phyloP scores from a whole-genome alignment of 106 monocot genomes.

The Chionographis japonica region DNA sequence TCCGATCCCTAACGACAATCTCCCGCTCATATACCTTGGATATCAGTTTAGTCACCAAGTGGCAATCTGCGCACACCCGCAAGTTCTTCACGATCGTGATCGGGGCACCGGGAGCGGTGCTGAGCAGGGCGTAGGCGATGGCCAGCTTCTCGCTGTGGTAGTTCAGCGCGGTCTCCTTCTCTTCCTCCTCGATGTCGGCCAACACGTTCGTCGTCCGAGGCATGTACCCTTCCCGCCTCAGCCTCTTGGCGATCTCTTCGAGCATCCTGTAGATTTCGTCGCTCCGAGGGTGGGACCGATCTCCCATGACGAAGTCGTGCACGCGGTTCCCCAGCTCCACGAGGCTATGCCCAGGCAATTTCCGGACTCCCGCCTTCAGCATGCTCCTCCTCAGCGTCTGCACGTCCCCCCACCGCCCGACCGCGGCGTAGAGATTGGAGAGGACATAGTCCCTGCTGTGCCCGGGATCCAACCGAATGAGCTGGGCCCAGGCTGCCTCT shows the following conservation, averaged over 20 bases:
- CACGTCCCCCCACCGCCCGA: constrained; percentile 49
- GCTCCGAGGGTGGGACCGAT: constrained; percentile 37
- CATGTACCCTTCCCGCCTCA: constrained; percentile 43
- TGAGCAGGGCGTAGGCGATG: constrained; percentile 51
- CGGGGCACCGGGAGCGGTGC: constrained; percentile 22
- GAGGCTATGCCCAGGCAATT: constrained; percentile 66
- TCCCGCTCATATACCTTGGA: constrained; percentile 52
- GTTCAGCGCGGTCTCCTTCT: constrained; percentile 56
- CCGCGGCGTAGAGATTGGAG: constrained; percentile 68
- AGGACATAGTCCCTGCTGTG: constrained; percentile 83
- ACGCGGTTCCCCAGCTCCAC: constrained; percentile 47
- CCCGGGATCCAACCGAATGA: constrained; percentile 56
- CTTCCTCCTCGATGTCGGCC: constrained; percentile 62
- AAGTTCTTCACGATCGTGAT: constrained; percentile 68
- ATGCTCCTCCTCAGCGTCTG: constrained; percentile 53
- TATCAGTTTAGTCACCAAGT: constrained; percentile 44
- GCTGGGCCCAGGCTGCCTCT: constrained; percentile 45
- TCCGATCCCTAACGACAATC: constrained; percentile 60
- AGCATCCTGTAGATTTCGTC: constrained; percentile 51
- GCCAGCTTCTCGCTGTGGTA: constrained; percentile 65
- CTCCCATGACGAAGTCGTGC: constrained; percentile 58
- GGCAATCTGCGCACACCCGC: constrained; percentile 69
- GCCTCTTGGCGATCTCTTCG: constrained; percentile 35
- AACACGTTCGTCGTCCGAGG: constrained; percentile 37
- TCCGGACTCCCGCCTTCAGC: constrained; percentile 63